phyloP scores from a whole-genome alignment of 2,329 filamentous ascomycete species.

The Drechmeria coniospora region DNA sequence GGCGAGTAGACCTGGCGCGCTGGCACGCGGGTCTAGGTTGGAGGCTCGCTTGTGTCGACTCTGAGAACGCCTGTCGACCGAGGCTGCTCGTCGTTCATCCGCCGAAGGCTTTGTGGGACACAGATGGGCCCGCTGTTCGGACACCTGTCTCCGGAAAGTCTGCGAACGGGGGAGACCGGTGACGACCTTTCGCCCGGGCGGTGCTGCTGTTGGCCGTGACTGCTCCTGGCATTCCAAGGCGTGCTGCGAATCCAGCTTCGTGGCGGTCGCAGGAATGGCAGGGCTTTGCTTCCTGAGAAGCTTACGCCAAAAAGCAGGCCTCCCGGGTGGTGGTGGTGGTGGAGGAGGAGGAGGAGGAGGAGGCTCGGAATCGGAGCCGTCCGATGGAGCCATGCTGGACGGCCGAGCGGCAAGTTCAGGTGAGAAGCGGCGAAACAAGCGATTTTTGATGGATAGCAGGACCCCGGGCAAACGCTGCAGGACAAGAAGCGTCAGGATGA shows the following conservation, averaged over 20 bases:
- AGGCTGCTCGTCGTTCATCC: constrained; percentile 57
- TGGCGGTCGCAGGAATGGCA: too few relatives aligned
- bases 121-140: constrained; percentile 61
- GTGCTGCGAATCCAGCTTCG: constrained; percentile 6
- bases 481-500: too few relatives aligned
- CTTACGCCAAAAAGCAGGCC: constrained; percentile 13
- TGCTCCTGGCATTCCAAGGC: constrained; percentile 22
- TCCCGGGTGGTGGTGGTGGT: constrained; percentile 10
- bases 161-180: constrained; percentile 61
- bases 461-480: too few relatives aligned
- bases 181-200: constrained; percentile 45
- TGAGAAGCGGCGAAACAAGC: too few relatives aligned
- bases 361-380: constrained; percentile 13
- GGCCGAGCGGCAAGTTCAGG: neutral
- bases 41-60: constrained; percentile 14
- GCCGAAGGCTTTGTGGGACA: constrained; percentile 46
- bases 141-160: constrained; percentile 72
- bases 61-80: constrained; percentile 39
- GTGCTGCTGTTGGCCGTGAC: constrained; percentile 2
- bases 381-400: constrained; percentile 17
- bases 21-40: constrained; percentile 24
- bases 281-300: constrained; percentile 11
- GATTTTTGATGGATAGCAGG: too few relatives aligned
- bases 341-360: too few relatives aligned
- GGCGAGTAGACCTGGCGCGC: constrained; percentile 30